Evolutionary conservation across 192 early-diverging fungal species (phyloP), one percentile per base, ranked within the genome.

Genomic region (Dispira simplex): DNA sequence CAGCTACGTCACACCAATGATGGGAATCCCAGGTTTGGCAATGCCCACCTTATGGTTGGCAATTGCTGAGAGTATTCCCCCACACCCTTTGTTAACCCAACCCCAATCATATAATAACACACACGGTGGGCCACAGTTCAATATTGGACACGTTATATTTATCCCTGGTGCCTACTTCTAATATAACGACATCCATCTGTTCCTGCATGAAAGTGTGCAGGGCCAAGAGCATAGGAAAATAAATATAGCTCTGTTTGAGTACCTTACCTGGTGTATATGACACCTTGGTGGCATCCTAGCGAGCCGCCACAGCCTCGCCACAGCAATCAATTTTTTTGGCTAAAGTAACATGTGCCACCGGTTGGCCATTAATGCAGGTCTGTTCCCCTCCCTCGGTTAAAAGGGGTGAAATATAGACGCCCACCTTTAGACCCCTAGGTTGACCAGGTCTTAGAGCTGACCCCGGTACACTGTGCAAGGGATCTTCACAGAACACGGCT

Each of bases 351-450:
- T 84, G 76, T 9, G 78, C 77, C 6, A 99, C 73, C 13, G 92
- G 90, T 25, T 65, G 66, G 0, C 96, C 96, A 68, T 97, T 81
- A 69, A 99, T 91, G 52, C 90, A 78, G 67, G 97, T 95, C 25
- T 94, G 81, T 67, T 99, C 96, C 55, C 94, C 85, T 8, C 87
- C 93, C 56, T 93, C 81, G 59, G 89, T 79, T 54, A 99, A 71
- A 68, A 97, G 96, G 11, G 96, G 96, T 3, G 92, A 95, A 18
- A 92, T 93, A 67, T 83, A 99, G 46, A 95, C 71, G 26, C 96
- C 95, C 62, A 81, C 77, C 28, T 68, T 65, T 49, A 83, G 63
- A 64, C 68, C 32, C 32, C 32, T 39, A 39, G 32, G 32, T 39
- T 39, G 32, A 39, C 1, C 32, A 39, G 32, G n/a, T n/a, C n/a